phyloP scores from a whole-genome alignment of 1,139 yeast genomes.

The Blastobotrys persicus region DNA sequence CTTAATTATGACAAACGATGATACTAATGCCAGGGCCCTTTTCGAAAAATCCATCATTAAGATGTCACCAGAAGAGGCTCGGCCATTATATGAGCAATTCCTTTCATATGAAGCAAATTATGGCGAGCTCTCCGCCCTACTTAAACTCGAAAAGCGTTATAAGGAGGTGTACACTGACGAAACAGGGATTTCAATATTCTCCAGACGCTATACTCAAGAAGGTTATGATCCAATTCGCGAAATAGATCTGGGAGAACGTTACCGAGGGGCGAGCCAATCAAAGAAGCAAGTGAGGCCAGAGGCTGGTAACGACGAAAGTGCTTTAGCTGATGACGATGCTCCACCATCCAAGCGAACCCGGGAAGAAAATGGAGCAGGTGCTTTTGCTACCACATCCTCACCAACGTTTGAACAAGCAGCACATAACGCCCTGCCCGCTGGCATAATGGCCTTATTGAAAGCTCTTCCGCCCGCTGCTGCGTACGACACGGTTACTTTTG shows the following conservation, averaged over 20 bases:
- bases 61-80: constrained; percentile 39
- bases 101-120: constrained; percentile 54
- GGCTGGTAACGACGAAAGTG: neutral
- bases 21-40: constrained; percentile 75
- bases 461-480: constrained; percentile 34
- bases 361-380: constrained; percentile 14
- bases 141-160: constrained; percentile 64
- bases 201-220: constrained; percentile 43
- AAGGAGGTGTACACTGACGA: constrained; percentile 60
- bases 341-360: constrained; percentile 20
- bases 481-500: constrained; percentile 32
- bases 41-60: constrained; percentile 64
- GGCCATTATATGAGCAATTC: constrained; percentile 48
- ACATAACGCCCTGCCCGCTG: constrained; percentile 24
- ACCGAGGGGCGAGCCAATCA: neutral
- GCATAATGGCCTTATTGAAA: constrained; percentile 28
- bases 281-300: neutral
- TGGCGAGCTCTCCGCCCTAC: constrained; percentile 66
- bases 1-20: constrained; percentile 68
- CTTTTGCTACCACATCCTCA: neutral
- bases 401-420: constrained; percentile 13
- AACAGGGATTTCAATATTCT: constrained; percentile 29
- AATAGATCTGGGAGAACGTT: constrained; percentile 39
- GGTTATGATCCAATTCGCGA: constrained; percentile 46
- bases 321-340: constrained; percentile 12